Conservation (phyloP, 257 asterid genomes). For the Coffea canephora region DNA sequence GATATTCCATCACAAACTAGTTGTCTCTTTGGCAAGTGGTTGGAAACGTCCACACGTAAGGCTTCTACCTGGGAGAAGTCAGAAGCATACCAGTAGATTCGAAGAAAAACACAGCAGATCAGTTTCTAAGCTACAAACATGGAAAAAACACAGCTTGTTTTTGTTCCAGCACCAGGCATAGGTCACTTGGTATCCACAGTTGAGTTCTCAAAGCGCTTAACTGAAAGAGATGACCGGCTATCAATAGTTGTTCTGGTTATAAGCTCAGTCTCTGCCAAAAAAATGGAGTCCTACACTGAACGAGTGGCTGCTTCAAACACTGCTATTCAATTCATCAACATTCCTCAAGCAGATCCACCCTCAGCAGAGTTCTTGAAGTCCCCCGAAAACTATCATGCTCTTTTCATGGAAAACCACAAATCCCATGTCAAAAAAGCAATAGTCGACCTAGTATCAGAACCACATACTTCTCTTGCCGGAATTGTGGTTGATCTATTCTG, state of each 20-base stretch:
- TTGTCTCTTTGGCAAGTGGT: too few species aligned
- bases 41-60: too few species aligned
- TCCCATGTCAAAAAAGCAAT: constrained; percentile 4
- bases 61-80: too few species aligned
- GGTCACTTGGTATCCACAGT: constrained; percentile 8
- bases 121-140: too few species aligned
- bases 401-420: not conserved
- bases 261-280: not conserved
- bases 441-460: not conserved
- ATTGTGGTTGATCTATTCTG: constrained; percentile 10
- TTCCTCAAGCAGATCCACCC: constrained; percentile 12
- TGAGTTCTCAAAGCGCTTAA: constrained; percentile 10
- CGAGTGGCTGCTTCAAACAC: constrained; percentile 2
- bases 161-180: constrained; percentile 14
- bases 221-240: not conserved
- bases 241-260: constrained; percentile 4
- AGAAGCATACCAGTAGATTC: too few species aligned
- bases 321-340: not conserved
- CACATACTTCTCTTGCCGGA: constrained; percentile 1
- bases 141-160: not conserved
- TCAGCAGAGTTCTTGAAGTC: not conserved
- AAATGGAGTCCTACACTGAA: not conserved
- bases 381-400: not conserved
- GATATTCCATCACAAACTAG: too few species aligned
- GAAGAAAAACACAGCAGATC: too few species aligned